Evolutionary conservation across 2,329 filamentous ascomycete genomes (phyloP), one percentile per base, ranked within the genome.

Genomic region (Pseudodiploospora longispora): DNA sequence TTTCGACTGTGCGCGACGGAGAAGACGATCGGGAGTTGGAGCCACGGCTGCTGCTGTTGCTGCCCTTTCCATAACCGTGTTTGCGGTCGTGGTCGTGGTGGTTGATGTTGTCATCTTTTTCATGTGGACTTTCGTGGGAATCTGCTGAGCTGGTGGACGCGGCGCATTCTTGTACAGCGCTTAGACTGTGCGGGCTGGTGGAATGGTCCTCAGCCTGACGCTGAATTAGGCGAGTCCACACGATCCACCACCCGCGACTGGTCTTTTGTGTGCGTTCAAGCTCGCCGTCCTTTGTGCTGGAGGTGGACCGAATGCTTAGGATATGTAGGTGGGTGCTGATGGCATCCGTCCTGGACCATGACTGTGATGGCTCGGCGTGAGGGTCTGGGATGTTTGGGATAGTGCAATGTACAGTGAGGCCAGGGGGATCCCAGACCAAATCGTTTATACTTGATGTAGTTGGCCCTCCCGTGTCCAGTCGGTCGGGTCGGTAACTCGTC

Each of bases 221-320:
- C 40, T 71, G 70, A 5, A 74, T 55, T 27, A 82, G 64, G 27
- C 78, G 68, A 39, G 72, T 80, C 81, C 81, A 85, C 28, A 83
- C 78, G 30, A 85, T 69, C 81, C 82, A 85, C 78, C 80, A 85
- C 1, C 80, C 81, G 31, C 80, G 73, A 38, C 68, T 78, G 4
- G 81, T 84, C 67, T 84, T 83, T 54, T 74, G 77, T 2, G 79
- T 83, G 19, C 77, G 69, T 58, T 85, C 81, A 4, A 76, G 58
- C 47, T 78, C 74, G 4, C 62, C 60, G 32, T 68, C 60, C 2
- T 57, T 60, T 9, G 54, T 49, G 5, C 70, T 65, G 2, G 75
- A 76, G n/a, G 55, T 49, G 31, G 50, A 51, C 51, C 77, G 74
- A 6, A 78, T 71, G 52, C 75, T 76, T 29, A 85, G 68, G 8